Base-by-base conservation (phyloP, 495 filamentous ascomycete species). In the Geoglossum glabrum region DNA sequence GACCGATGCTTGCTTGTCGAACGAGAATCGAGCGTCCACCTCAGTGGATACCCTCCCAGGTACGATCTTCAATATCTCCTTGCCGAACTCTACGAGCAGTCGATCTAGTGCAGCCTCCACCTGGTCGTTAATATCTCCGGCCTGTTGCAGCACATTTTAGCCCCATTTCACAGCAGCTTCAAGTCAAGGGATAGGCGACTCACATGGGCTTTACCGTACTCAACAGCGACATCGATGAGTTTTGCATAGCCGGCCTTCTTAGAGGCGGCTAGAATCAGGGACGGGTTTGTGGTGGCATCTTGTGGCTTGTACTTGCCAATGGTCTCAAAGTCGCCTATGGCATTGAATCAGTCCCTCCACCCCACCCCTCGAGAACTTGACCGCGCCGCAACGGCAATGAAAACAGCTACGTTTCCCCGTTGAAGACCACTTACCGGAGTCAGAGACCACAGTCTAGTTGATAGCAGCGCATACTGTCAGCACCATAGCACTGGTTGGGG, bases 261-360 rank as follows among this genome's bases (percentile, higher is more conserved):
- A 69, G 93, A 87, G 58, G 92, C 92, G 64, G 87, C 88, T 68
- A 99, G 81, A 72, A 99, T 96, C 67, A 99, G 78, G 61, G 92
- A 96, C 40, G 92, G 92, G 79, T 99, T 99, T 72, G 92, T 99
- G 68, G 90, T 96, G 66, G 90, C 92, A 85, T 99, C 92, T 80
- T 96, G 90, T 57, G 92, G 92, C 81, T 95, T 92, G 81, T 99
- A 99, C 77, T 99, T 97, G 79, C 77, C 88, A 71, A 99, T 99
- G 67, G 90, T 55, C 56, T 33, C 43, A 57, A 51, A 21, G 59
- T 55, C 23, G 56, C 30, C 55, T 15, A 21, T 10, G 8, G 10
- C 23, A 36, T 15, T 60, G 15, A 38, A 38, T 56, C 33, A 45
- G 40, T 4, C 46, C 33, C 7, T 4, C 21, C 19, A 38, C n/a